Evolutionary conservation across 371 early-diverging fungal species (phyloP), one percentile per base, ranked within the genome.

Genomic region (Apophysomyces variabilis): DNA sequence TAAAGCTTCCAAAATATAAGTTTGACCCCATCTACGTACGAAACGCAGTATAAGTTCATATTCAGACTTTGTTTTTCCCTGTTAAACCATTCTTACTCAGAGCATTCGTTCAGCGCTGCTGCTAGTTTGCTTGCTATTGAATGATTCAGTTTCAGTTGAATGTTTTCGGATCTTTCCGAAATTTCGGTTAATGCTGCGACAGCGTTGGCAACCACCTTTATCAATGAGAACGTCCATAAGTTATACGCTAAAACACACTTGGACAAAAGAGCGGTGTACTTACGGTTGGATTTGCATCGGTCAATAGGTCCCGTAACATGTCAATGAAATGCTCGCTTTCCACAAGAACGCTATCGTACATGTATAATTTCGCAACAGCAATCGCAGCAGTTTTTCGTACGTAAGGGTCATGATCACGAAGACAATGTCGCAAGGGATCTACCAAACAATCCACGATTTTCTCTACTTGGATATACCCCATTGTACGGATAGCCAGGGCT

Each of bases 51-150:
- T 61, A 21, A 61, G 44, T 43, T 5, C 14, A 36, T 18, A 7
- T 26, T 26, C 32, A 26, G 32, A 26, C 32, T 26, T 26, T 26
- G 32, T 26, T 26, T 26, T 26, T 26, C 3, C 32, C 32, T 26
- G 32, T 26, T 26, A 26, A 26, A 26, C 32, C 32, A 26, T 26
- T 70, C 79, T 72, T 83, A 92, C 92, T 98, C 95, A 45, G 94
- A 94, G 84, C 98, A 99, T 78, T 98, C 97, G 76, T 97, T 97
- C 64, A 99, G 70, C 1, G 98, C 98, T 18, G 94, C 90, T 60
- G 96, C 80, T 70, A 98, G 85, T 76, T 97, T 97, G 75, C 89
- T 89, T 44, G 95, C 90, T 39, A 92, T 88, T 39, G 84, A 78
- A 67, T 84, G 85, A 68, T 92, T 97, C 60, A 97, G 82, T 62